These are phyloP conservation scores for Cladosporium halotolerans DNA, from an alignment of 2,329 filamentous ascomycete genomes.

Conservation along the genomic window DNA sequence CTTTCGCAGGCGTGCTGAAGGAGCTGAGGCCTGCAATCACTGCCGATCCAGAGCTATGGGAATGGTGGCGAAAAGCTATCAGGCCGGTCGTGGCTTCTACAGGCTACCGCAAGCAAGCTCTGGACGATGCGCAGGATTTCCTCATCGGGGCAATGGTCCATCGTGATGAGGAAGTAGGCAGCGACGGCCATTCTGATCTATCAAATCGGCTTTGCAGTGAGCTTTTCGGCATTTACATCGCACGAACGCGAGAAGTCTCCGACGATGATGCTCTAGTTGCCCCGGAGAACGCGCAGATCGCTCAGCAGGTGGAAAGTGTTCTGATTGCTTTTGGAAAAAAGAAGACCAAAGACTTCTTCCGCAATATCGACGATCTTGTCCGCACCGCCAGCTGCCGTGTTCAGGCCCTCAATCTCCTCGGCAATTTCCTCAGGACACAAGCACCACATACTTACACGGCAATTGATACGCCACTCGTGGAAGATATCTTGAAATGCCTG, in stretches of 20 bases:
- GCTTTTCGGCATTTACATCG: slow-evolving; percentile 39
- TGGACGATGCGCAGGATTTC: slow-evolving; percentile 59
- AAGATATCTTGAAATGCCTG: slow-evolving; percentile 65
- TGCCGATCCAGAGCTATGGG: slow-evolving; percentile 55
- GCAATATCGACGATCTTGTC: slow-evolving; percentile 59
- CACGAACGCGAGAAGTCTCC: slow-evolving; percentile 34
- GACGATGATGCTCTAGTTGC: slow-evolving; percentile 32
- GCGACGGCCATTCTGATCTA: slow-evolving; percentile 48
- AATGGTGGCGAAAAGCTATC: slow-evolving; percentile 66
- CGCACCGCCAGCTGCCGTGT: slow-evolving; percentile 58
- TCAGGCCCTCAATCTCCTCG: slow-evolving; percentile 60
- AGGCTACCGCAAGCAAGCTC: slow-evolving; percentile 56
- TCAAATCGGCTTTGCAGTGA: slow-evolving; percentile 55
- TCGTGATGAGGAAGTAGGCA: slow-evolving; percentile 46
- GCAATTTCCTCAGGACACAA: slow-evolving; percentile 66
- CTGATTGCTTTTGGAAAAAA: slow-evolving; percentile 56
- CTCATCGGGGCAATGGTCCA: slow-evolving; percentile 56
- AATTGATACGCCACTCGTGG: slow-evolving; percentile 64
- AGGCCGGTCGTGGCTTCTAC: slow-evolving; percentile 52
- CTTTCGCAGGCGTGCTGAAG: slow-evolving; percentile 64
- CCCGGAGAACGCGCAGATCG: slow-evolving; percentile 41
- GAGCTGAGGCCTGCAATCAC: slow-evolving; percentile 59
- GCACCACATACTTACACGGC: slow-evolving; percentile 74
- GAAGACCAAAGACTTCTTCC: slow-evolving; percentile 64
- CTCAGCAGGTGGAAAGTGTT: slow-evolving; percentile 48